Evolutionary conservation across 2,329 filamentous ascomycete genomes (phyloP).

Genomic region (Ambrosiella xylebori): DNA sequence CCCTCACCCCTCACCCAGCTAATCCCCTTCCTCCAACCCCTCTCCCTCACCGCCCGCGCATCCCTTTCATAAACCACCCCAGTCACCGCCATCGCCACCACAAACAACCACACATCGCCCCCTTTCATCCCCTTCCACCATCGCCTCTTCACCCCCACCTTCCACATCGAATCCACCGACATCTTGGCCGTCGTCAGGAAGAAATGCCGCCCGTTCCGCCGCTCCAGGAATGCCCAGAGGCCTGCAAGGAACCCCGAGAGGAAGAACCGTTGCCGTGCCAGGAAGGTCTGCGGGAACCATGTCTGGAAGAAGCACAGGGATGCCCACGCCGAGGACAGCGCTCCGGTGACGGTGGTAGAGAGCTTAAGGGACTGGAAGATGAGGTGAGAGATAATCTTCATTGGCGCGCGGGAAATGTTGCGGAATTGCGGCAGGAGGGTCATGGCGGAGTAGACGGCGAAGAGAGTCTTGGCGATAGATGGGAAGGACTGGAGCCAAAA

Average conservation of each 20-base stretch:
- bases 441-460: slow-evolving; percentile 54
- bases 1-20: slow-evolving; percentile 61
- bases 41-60: slow-evolving; percentile 49
- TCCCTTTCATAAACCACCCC: slow-evolving; percentile 62
- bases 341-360: slow-evolving; percentile 56
- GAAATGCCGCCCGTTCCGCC: slow-evolving; percentile 43
- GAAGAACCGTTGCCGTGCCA: slow-evolving; percentile 78
- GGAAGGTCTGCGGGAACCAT: slow-evolving; percentile 52
- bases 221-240: slow-evolving; percentile 65
- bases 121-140: slow-evolving; percentile 73
- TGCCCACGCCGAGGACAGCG: slow-evolving; percentile 77
- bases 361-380: slow-evolving; percentile 50
- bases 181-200: slow-evolving; percentile 65
- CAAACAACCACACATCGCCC: slow-evolving; percentile 73
- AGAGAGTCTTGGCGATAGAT: slow-evolving; percentile 57
- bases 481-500: slow-evolving; percentile 80
- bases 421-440: slow-evolving; percentile 49
- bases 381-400: slow-evolving; percentile 51
- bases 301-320: slow-evolving; percentile 78
- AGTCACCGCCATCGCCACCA: slow-evolving; percentile 58
- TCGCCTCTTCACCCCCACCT: slow-evolving; percentile 73
- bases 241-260: slow-evolving; percentile 74
- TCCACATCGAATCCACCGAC: slow-evolving; percentile 76
- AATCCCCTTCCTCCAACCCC: slow-evolving; percentile 51
- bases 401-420: slow-evolving; percentile 49